Base-by-base conservation (phyloP, 106 monocot genomes). In the Gastrodia elata region DNA sequence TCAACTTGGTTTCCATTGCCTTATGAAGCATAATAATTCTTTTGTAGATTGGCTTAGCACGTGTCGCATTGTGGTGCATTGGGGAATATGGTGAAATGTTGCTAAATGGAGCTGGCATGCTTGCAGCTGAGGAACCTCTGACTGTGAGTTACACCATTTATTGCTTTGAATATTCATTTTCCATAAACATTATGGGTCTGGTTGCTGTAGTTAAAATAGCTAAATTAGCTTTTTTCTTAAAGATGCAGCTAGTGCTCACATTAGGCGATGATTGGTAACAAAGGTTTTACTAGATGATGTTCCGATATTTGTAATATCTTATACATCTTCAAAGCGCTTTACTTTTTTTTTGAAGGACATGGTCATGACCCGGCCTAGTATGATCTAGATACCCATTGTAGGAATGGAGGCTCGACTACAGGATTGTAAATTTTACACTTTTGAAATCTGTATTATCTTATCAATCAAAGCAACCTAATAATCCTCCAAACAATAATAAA, bases 61-160 rank as follows among this genome's bases (percentile, higher is more conserved):
- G 87, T 74, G 93, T 99, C 25, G 85, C 93, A 67, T 82, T 99
- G 32, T 99, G 98, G 98, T 99, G 98, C 74, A 91, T 99, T 73
- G 98, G 98, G 68, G 98, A 99, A 79, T 99, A 99, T 80, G 93
- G 93, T 49, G 98, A 99, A 38, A 87, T 99, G 93, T 68, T 99
- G 40, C 83, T 94, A 56, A 89, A 85, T 77, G 89, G 89, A 83
- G 65, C 81, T 76, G 86, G 84, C n/a, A 70, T 88, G 72, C 83
- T 93, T 58, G 82, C 88, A 28, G 77, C 68, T 25, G 98, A 94
- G 76, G 98, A 93, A 79, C 88, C 91, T 68, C 79, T 99, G 25
- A 93, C 82, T 27, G 98, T 99, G 64, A 94, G 93, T 69, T 83
- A 56, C 38, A 64, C 37, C 73, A 1, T 46, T 37, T 30, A 39